These are phyloP conservation scores for Aspergillus incahuasiensis DNA, from an alignment of 495 filamentous ascomycete species.

Conservation along the genomic window DNA sequence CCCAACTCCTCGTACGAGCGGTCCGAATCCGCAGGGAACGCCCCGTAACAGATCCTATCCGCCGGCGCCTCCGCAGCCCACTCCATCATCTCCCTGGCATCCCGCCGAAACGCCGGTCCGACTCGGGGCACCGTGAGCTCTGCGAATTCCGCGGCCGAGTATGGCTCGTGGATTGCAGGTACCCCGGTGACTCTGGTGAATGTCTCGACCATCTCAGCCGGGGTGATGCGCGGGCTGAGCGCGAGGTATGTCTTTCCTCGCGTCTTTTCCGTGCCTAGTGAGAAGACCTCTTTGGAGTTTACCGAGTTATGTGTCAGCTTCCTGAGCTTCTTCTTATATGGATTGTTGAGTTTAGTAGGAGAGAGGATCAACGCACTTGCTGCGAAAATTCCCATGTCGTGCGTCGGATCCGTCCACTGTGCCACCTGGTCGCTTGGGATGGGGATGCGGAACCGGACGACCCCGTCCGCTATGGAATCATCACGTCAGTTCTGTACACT, in stretches of 20 bases:
- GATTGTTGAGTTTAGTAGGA: too few relatives aligned
- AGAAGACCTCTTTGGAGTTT: too few relatives aligned
- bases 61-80: conserved; percentile 17
- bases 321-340: too few relatives aligned
- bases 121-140: neutral
- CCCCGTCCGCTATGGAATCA: conserved; percentile 10
- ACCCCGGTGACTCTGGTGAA: conserved; percentile 14
- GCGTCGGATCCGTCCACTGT: conserved; percentile 18
- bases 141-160: too few relatives aligned
- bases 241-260: conserved; percentile 16
- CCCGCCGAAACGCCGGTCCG: conserved; percentile 13
- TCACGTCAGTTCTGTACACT: neutral
- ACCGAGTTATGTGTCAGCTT: too few relatives aligned
- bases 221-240: neutral
- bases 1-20: conserved; percentile 15
- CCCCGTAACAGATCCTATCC: conserved; percentile 19
- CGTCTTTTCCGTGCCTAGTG: conserved; percentile 15
- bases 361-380: conserved; percentile 14
- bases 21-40: conserved; percentile 11
- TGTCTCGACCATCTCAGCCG: conserved; percentile 7
- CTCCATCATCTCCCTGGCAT: conserved; percentile 23
- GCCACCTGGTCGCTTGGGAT: conserved; percentile 10
- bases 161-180: too few relatives aligned
- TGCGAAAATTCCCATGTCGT: conserved; percentile 21
- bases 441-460: conserved; percentile 17